A percentile compares a stretch with the other conserved stretches of the same genome.
phyloP scores from a whole-genome alignment of 257 asterid species.

The Scutellaria galericulata region DNA sequence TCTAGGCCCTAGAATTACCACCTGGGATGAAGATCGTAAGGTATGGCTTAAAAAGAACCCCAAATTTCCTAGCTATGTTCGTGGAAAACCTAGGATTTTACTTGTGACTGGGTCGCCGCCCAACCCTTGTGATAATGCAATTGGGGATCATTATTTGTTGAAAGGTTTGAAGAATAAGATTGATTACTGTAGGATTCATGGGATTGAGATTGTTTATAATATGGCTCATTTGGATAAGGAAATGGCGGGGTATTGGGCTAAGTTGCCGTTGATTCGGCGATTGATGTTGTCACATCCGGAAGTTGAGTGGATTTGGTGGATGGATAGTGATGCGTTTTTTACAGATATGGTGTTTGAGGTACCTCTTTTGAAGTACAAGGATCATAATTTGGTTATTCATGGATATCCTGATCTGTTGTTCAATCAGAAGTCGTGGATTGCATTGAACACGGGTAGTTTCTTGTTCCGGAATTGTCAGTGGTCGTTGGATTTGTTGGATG shows the following conservation, averaged over 20 bases:
- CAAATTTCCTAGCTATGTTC: constrained; percentile 57
- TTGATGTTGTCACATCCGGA: constrained; percentile 95
- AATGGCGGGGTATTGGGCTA: constrained; percentile 89
- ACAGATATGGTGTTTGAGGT: constrained; percentile 86
- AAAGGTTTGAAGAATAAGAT: constrained; percentile 79
- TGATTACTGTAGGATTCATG: constrained; percentile 95
- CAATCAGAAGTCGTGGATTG: constrained; percentile 89
- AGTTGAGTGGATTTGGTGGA: constrained; percentile 99
- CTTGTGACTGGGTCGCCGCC: constrained; percentile 93
- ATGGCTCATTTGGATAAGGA: constrained; percentile 93
- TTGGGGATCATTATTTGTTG: constrained; percentile 91
- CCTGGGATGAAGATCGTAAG: constrained; percentile 77
- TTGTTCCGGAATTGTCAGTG: constrained; percentile 85
- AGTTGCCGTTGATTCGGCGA: constrained; percentile 79
- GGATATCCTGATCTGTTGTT: constrained; percentile 79
- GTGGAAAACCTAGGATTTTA: constrained; percentile 74
- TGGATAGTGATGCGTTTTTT: constrained; percentile 94
- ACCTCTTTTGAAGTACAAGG: constrained; percentile 66
- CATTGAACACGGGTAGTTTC: constrained; percentile 89
- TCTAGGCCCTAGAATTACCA: constrained; percentile 67
- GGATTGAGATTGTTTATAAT: constrained; percentile 87
- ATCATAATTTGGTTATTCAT: constrained; percentile 74
- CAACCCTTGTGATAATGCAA: constrained; percentile 79
- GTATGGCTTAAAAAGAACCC: constrained; percentile 75
- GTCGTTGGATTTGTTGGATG: constrained; percentile 91